Conservation (phyloP, 129 eudicot species). For the Apium graveolens region DNA sequence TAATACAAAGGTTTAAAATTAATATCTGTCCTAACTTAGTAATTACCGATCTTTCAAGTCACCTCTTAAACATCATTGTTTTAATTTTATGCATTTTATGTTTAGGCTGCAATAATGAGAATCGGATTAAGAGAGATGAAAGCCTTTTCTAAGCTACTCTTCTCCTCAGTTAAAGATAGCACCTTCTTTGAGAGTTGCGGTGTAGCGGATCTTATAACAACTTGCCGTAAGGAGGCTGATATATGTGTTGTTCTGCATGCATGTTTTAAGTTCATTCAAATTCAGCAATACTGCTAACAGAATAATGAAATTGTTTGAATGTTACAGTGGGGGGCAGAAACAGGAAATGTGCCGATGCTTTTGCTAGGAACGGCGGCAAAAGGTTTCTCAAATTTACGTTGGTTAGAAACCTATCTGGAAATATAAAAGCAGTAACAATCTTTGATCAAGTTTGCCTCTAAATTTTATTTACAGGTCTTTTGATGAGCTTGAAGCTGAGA, state of each 20-base stretch:
- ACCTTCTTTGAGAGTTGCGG: slow-evolving; percentile 99
- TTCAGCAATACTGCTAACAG: neutral
- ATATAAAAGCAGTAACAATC: neutral
- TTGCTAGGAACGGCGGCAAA: slow-evolving; percentile 82
- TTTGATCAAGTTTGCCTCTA: slow-evolving; percentile 13
- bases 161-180: slow-evolving; percentile 79
- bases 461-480: slow-evolving; percentile 49
- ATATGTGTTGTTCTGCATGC: neutral
- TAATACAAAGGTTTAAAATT: slow-evolving; percentile 65
- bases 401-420: neutral
- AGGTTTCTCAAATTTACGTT: slow-evolving; percentile 33
- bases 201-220: slow-evolving; percentile 94
- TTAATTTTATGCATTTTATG: slow-evolving; percentile 10
- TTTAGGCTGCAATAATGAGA: slow-evolving; percentile 98
- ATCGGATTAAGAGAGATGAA: slow-evolving; percentile 96
- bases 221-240: slow-evolving; percentile 63
- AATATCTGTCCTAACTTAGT: neutral
- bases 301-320: neutral
- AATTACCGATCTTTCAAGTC: neutral
- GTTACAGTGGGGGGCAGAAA: slow-evolving; percentile 92
- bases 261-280: neutral
- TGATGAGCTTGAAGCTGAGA: slow-evolving; percentile 97
- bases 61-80: neutral
- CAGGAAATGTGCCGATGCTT: slow-evolving; percentile 96
- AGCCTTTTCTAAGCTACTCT: slow-evolving; percentile 88